These are phyloP conservation scores for Colletotrichum filicis DNA, from an alignment of 2,329 filamentous ascomycete genomes.

Conservation along the genomic window DNA sequence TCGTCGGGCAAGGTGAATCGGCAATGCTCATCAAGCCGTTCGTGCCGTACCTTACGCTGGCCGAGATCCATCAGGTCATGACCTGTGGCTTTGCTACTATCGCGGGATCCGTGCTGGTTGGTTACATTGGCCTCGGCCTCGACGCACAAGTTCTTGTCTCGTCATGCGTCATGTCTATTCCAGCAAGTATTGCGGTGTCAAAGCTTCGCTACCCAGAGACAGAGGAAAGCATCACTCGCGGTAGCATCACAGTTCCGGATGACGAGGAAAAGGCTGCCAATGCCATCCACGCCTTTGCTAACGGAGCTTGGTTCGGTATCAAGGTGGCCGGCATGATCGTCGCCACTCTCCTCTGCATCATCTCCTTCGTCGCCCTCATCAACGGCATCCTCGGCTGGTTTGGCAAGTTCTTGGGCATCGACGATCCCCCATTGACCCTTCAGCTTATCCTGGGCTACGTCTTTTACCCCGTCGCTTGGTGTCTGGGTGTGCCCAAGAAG, in stretches of 20 bases:
- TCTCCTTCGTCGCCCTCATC: conserved; percentile 73
- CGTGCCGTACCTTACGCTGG: conserved; percentile 75
- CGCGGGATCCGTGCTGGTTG: conserved; percentile 76
- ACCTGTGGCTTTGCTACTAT: conserved; percentile 81
- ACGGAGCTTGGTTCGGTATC: conserved; percentile 79
- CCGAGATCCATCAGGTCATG: conserved; percentile 82
- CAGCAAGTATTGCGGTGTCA: conserved; percentile 76
- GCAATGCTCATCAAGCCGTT: conserved; percentile 82
- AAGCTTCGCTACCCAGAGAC: conserved; percentile 80
- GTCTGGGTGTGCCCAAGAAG: conserved; percentile 68
- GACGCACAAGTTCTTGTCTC: conserved; percentile 78
- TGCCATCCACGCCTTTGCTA: conserved; percentile 77
- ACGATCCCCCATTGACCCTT: conserved; percentile 66
- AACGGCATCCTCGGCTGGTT: conserved; percentile 80
- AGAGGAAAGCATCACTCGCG: conserved; percentile 77
- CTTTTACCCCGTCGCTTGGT: conserved; percentile 77
- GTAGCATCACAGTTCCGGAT: conserved; percentile 75
- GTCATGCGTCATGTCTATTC: conserved; percentile 83
- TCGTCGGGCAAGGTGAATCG: conserved; percentile 83
- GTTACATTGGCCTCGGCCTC: conserved; percentile 76
- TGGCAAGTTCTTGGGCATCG: conserved; percentile 76
- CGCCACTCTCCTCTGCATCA: conserved; percentile 78
- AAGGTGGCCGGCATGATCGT: conserved; percentile 82
- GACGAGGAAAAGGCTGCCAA: conserved; percentile 73
- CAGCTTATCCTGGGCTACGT: conserved; percentile 77